Evolutionary conservation across 441 rosid genomes (phyloP).

Genomic region (Syzygium syzygioides): DNA sequence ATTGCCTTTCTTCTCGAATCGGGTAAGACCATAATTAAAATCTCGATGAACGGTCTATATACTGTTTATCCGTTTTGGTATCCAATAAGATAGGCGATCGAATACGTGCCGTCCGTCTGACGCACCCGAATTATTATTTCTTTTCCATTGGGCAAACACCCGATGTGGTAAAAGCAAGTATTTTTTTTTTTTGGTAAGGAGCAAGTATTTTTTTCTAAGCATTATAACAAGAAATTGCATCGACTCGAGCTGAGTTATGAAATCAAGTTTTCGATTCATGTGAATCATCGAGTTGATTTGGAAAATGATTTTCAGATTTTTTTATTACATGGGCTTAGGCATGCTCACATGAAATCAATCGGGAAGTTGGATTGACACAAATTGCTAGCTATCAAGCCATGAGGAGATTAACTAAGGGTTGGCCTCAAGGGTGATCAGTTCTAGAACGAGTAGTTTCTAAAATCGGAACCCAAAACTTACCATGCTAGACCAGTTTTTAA

Average conservation of each 20-base stretch:
- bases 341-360: not conserved
- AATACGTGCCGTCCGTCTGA: not conserved
- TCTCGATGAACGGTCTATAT: not conserved
- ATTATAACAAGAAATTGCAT: rapidly evolving
- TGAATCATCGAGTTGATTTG: not conserved
- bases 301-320: not conserved
- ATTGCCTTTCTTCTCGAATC: too few species aligned
- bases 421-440: too few species aligned
- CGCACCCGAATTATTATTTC: not conserved
- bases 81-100: not conserved
- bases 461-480: too few species aligned
- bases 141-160: not conserved
- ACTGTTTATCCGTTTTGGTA: not conserved
- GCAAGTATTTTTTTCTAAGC: rapidly evolving
- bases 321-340: too few species aligned
- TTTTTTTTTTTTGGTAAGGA: too few species aligned
- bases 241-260: not conserved
- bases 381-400: not conserved
- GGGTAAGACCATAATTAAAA: too few species aligned
- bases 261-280: not conserved
- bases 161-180: not conserved
- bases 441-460: too few species aligned
- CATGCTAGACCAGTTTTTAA: too few species aligned
- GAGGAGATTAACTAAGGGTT: not conserved
- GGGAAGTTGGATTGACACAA: not conserved